These are phyloP conservation scores for Ustilago curta DNA, from an alignment of 1,284 basidiomycete species.

Conservation along the genomic window DNA sequence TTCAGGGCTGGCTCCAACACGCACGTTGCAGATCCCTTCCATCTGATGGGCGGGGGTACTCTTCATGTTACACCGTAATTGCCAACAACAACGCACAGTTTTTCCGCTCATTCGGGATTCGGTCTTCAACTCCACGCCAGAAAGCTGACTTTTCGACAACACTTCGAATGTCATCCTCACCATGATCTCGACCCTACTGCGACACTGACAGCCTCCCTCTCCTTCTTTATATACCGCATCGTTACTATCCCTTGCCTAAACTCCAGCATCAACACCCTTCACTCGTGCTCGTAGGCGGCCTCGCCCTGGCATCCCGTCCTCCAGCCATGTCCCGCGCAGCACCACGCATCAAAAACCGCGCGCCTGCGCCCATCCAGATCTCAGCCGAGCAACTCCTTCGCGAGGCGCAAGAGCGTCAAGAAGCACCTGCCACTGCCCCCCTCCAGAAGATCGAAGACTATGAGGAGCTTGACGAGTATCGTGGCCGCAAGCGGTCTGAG, in stretches of 20 bases:
- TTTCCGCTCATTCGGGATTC: slow-evolving; percentile 5
- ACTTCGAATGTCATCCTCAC: too few species aligned
- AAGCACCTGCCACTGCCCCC: slow-evolving; percentile 78
- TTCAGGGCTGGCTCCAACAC: neutral
- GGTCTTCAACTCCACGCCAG: slow-evolving; percentile 15
- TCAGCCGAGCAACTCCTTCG: slow-evolving; percentile 96
- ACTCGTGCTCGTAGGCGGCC: neutral
- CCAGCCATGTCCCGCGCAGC: slow-evolving; percentile 67
- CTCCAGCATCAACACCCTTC: neutral
- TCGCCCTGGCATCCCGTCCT: slow-evolving; percentile 10
- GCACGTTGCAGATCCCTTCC: slow-evolving; percentile 9
- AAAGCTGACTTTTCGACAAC: slow-evolving; percentile 1
- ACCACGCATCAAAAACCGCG: slow-evolving; percentile 88
- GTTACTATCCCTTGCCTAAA: too few species aligned
- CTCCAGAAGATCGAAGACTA: slow-evolving; percentile 82
- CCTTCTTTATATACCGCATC: slow-evolving; percentile 9
- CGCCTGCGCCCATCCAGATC: slow-evolving; percentile 93
- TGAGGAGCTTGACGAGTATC: slow-evolving; percentile 96
- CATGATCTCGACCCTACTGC: too few species aligned
- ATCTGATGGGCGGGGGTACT: neutral
- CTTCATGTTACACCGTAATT: neutral
- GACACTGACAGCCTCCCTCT: too few species aligned
- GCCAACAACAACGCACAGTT: neutral
- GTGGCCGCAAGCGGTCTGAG: slow-evolving; percentile 92
- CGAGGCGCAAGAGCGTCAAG: slow-evolving; percentile 97